Percentiles rank a stretch among this genome's conserved stretches.
Conservation (phyloP, 2,329 filamentous ascomycete genomes). For the Fulvia fulva region DNA sequence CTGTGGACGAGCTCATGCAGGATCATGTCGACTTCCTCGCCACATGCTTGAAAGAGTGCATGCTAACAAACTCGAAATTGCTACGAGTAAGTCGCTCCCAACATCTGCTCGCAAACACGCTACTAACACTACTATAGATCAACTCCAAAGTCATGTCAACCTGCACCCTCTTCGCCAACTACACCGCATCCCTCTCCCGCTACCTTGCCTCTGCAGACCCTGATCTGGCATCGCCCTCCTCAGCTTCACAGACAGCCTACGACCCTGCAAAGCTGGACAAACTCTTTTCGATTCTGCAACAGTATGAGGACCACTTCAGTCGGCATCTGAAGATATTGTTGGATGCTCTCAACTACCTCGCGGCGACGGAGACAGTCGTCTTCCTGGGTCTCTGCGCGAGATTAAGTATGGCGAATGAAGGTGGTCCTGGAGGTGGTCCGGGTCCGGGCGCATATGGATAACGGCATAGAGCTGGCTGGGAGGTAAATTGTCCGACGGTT, state of each 20-base stretch:
- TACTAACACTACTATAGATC: conserved; percentile 56
- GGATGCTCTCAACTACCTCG: conserved; percentile 94
- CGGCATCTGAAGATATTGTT: conserved; percentile 89
- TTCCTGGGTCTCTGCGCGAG: conserved; percentile 81
- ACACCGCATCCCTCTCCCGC: conserved; percentile 79
- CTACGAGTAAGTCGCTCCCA: conserved; percentile 62
- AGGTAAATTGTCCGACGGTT: not conserved
- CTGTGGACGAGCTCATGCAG: conserved; percentile 97
- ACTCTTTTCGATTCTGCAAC: conserved; percentile 79
- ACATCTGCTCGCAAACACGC: not conserved
- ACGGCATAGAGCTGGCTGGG: not conserved
- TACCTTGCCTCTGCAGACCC: conserved; percentile 81
- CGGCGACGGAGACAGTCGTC: conserved; percentile 94
- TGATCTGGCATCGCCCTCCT: conserved; percentile 57
- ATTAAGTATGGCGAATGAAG: conserved; percentile 76
- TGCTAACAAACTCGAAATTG: conserved; percentile 95
- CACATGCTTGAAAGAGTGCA: conserved; percentile 97
- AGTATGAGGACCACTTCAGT: conserved; percentile 92
- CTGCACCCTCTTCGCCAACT: conserved; percentile 88
- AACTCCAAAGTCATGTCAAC: conserved; percentile 96
- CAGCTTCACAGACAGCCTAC: conserved; percentile 25
- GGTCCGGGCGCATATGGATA: conserved; percentile 21
- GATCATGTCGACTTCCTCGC: conserved; percentile 98
- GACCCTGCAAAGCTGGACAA: conserved; percentile 64
- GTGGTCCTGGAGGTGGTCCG: conserved; percentile 35